Base-by-base conservation (phyloP, 257 asterid genomes). In the Petunia secreta region DNA sequence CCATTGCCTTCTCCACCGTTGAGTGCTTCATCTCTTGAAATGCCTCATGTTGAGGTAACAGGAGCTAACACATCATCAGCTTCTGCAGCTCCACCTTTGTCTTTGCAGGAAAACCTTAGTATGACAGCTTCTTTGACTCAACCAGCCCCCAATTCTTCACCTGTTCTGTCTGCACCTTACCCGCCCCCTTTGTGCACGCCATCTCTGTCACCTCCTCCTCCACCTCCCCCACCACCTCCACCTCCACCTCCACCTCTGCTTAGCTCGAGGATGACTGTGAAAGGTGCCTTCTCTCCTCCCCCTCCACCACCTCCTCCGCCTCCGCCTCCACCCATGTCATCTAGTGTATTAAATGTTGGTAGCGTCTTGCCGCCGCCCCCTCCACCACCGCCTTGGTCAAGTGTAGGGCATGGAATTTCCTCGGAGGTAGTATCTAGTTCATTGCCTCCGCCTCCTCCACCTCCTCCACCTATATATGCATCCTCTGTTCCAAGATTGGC, bases 381-480 rank as follows among this genome's bases (percentile, higher is more conserved):
- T 71, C 91, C 92, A n/a, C 88, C 91, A 10, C 88, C 88, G 10
- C 90, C 91, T 81, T 88, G 90, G 92, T 79, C 91, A 73, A 55
- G 36, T 60, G 77, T 67, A 62, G 74, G 75, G 84, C 75, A 80
- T 75, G 3, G 68, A 68, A 50, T 66, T 53, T 40, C 66, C 78
- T 81, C 74, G 44, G 57, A 68, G 44, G 67, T 52, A 63, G 48
- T 69, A 65, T 54, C 86, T 50, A 81, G 83, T 81, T 85, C 86
- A 77, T 57, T 80, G 55, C 58, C 80, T 41, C 66, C 82, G 13
- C 86, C 77, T 8, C 75, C 75, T 14, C 52, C 80, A 3, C 75
- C 76, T 3, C 60, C 77, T 2, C 25, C 34, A 11, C 11, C 13
- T 11, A 59, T 59, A 8, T 8, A 43, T 38, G 6, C 73, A 65